Base-by-base conservation (phyloP, 2,329 filamentous ascomycete genomes). In the Aspergillus alliaceus region DNA sequence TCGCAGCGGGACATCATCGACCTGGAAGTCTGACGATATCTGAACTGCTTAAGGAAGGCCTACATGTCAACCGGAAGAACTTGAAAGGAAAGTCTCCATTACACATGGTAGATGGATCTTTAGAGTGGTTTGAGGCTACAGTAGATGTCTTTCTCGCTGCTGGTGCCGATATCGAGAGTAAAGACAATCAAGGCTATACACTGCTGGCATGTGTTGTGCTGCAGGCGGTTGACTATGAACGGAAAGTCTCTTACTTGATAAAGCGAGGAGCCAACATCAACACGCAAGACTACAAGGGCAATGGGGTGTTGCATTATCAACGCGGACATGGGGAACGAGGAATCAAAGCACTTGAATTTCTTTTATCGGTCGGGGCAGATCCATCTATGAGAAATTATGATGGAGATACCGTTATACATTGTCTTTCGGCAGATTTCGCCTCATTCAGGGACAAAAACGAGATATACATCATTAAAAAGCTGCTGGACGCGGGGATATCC, bases 91-190 rank as follows among this genome's bases (percentile, higher is more conserved):
- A 29, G 20, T 35, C 39, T 34, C 31, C 56, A 2, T 40, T 59
- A 27, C 52, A 55, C 25, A 27, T 54, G 12, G 9, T 54, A 18
- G 9, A 14, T 5, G 31, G 27, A 8, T 4, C 27, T 11, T 15
- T 27, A 3, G 37, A 31, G 8, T 27, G 22, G 14, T 20, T 46
- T 6, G 35, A 40, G 3, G 46, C 49, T 11, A n/a, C 39, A 18
- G 37, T 64, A 12, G 56, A 59, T 32, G 31, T 52, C 14, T 32
- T 59, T 15, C 29, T 42, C 25, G 57, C 35, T 32, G 56, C 56
- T 11, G 63, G 59, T 25, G 56, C 61, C 6, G 58, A 66, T 40
- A n/a, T 66, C 6, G 59, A 66, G 22, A 50, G 53, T 2, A 59
- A 32, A 37, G 58, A 66, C 40, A 27, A 61, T 25, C 46, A 49